These are phyloP conservation scores for Vitis hybrid DNA, from an alignment of 177 flowering plant species.

Conservation along the genomic window DNA sequence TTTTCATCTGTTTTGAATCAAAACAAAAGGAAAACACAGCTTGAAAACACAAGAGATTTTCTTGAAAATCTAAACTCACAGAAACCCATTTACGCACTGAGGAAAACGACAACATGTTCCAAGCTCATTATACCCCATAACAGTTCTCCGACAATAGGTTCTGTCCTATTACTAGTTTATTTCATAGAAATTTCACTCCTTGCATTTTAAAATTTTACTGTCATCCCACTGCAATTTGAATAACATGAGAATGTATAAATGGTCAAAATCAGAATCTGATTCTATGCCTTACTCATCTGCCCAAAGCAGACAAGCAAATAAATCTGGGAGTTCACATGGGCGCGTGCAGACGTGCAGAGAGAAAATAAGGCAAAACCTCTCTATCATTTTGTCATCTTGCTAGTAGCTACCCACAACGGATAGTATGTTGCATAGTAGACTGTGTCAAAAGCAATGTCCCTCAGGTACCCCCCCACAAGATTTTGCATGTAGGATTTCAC, in stretches of 20 bases:
- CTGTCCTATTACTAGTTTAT: not conserved
- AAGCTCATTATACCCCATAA: too few relatives aligned
- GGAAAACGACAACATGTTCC: too few relatives aligned
- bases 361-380: conserved; percentile 24
- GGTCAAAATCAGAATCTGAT: conserved; percentile 25
- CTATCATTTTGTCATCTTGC: conserved; percentile 30
- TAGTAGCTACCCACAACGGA: not conserved
- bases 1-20: not conserved
- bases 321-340: conserved; percentile 31
- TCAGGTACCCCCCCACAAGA: not conserved
- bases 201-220: not conserved
- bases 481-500: not conserved
- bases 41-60: not conserved
- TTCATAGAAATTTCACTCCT: not conserved
- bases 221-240: not conserved
- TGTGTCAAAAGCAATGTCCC: not conserved
- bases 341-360: conserved; percentile 33
- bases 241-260: not conserved
- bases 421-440: conserved; percentile 1
- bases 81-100: too few relatives aligned
- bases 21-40: not conserved
- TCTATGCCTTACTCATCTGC: conserved; percentile 3
- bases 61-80: too few relatives aligned
- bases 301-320: conserved; percentile 27
- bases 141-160: too few relatives aligned